Conservation (phyloP, 2,329 filamentous ascomycete genomes). For the Cordyceps farinosa region DNA sequence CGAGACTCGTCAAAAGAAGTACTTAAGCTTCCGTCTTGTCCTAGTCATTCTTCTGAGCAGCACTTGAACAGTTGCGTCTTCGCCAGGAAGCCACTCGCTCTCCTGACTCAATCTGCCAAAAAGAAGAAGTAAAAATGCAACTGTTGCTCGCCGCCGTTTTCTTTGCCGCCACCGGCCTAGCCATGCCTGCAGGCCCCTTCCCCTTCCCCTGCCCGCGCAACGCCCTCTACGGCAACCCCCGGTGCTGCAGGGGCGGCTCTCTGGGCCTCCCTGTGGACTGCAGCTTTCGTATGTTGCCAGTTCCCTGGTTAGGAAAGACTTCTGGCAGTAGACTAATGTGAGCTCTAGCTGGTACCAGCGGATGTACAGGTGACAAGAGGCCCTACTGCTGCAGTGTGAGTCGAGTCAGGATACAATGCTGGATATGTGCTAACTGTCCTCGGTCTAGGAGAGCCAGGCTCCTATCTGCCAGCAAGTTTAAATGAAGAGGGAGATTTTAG, state of each 20-base stretch:
- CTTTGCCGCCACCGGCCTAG: background rate
- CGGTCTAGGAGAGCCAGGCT: background rate
- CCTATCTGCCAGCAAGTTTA: background rate
- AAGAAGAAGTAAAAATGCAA: background rate
- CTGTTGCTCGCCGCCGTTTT: background rate
- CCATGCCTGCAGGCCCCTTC: background rate
- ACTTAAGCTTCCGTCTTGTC: background rate
- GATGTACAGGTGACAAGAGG: background rate
- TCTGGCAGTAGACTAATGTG: background rate
- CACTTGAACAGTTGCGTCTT: background rate
- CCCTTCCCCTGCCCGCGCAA: background rate
- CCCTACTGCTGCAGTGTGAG: slow-evolving; percentile 7
- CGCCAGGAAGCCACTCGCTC: background rate
- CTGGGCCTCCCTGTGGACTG: background rate
- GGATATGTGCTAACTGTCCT: background rate
- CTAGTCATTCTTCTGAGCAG: background rate
- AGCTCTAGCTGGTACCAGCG: background rate
- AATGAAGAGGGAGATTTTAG: background rate
- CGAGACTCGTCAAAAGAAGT: background rate
- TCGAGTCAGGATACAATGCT: background rate
- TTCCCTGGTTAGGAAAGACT: background rate
- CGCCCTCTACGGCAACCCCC: background rate
- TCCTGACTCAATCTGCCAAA: background rate
- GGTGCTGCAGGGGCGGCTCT: background rate
- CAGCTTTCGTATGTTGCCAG: background rate